Percentiles rank a stretch among this genome's conserved stretches.
phyloP scores from a whole-genome alignment of 306 rosid genomes.

The Cyclanthera cordifolia region DNA sequence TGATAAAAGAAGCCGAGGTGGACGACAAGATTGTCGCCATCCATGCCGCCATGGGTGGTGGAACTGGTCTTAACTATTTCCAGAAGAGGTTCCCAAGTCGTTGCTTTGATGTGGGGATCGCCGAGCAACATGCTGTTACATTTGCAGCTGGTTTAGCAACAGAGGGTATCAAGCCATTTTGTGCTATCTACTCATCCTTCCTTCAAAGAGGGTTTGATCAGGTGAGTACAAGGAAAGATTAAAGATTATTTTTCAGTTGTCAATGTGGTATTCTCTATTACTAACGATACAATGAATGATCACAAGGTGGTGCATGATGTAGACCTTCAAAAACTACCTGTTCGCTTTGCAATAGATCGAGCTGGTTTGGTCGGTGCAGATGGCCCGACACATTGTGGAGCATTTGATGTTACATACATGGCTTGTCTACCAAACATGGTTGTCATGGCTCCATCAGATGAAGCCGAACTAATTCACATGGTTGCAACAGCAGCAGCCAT shows the following conservation, averaged over 20 bases:
- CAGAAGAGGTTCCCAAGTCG: conserved; percentile 68
- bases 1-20: conserved; percentile 68
- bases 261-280: neutral
- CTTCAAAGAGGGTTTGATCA: conserved; percentile 90
- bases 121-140: conserved; percentile 86
- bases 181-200: conserved; percentile 74
- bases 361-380: conserved; percentile 96
- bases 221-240: conserved; percentile 14
- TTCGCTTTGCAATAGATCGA: conserved; percentile 79
- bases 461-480: conserved; percentile 87
- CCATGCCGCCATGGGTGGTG: conserved; percentile 93
- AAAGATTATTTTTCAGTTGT: neutral
- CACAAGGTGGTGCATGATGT: conserved; percentile 65
- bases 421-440: conserved; percentile 93
- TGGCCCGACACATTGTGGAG: conserved; percentile 94
- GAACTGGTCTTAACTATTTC: conserved; percentile 78
- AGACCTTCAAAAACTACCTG: conserved; percentile 83
- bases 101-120: conserved; percentile 81
- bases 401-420: conserved; percentile 73
- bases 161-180: conserved; percentile 87
- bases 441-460: conserved; percentile 97
- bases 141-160: conserved; percentile 90
- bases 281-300: too few relatives aligned
- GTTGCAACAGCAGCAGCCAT: conserved; percentile 76
- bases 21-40: conserved; percentile 67